Percentiles rank a stretch among this genome's conserved stretches.
These are phyloP conservation scores for Neopestalotiopsis clavispora DNA, from an alignment of 2,329 filamentous ascomycete genomes.

Conservation along the genomic window DNA sequence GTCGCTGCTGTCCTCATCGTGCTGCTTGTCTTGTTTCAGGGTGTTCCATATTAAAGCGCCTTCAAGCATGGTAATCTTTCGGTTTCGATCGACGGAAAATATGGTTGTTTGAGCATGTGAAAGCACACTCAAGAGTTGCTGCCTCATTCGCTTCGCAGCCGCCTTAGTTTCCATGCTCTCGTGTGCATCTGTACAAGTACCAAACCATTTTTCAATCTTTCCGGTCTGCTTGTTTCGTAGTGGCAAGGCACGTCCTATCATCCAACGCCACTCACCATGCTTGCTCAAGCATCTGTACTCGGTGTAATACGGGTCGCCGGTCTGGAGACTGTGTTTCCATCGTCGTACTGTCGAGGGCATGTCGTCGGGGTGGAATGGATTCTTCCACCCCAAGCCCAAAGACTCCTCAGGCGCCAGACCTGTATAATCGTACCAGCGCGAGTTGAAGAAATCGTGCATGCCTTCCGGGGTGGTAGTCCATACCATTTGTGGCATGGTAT, in stretches of 20 bases:
- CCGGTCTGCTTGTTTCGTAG: conserved; percentile 69
- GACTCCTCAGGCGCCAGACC: conserved; percentile 68
- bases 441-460: conserved; percentile 73
- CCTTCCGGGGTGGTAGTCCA: conserved; percentile 76
- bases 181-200: conserved; percentile 79
- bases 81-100: conserved; percentile 70
- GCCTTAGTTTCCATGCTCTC: conserved; percentile 73
- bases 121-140: conserved; percentile 75
- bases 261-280: conserved; percentile 78
- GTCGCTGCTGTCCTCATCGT: conserved; percentile 28
- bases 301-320: conserved; percentile 70
- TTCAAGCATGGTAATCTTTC: conserved; percentile 71
- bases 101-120: conserved; percentile 77
- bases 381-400: conserved; percentile 65
- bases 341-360: conserved; percentile 55
- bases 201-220: conserved; percentile 79
- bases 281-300: conserved; percentile 73
- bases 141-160: conserved; percentile 67
- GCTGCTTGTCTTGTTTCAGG: conserved; percentile 25
- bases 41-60: conserved; percentile 65
- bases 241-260: conserved; percentile 74
- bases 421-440: conserved; percentile 81
- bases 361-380: conserved; percentile 74
- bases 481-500: conserved; percentile 73
- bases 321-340: conserved; percentile 68